A percentile compares a stretch with the other conserved stretches of the same genome.
These are phyloP conservation scores for Candida saitoana DNA, from an alignment of 805 yeast species.

Conservation along the genomic window DNA sequence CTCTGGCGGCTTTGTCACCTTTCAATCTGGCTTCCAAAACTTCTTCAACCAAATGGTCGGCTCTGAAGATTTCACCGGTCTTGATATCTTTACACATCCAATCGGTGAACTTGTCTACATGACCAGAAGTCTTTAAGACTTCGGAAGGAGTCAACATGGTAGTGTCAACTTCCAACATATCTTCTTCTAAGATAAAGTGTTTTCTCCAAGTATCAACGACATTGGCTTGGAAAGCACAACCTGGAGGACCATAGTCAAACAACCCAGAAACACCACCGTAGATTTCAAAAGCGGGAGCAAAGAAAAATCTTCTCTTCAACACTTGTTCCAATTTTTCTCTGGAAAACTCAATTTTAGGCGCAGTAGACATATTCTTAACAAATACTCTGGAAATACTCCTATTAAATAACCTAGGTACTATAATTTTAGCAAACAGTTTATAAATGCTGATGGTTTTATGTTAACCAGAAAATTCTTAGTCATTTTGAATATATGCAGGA, in stretches of 20 bases:
- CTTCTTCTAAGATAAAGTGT: slow-evolving; percentile 95
- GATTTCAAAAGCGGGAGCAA: slow-evolving; percentile 94
- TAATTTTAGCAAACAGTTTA: slow-evolving; percentile 3
- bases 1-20: slow-evolving; percentile 97
- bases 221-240: slow-evolving; percentile 97
- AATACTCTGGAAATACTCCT: slow-evolving; percentile 8
- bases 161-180: slow-evolving; percentile 97
- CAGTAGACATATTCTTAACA: slow-evolving; percentile 22
- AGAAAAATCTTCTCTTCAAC: slow-evolving; percentile 92
- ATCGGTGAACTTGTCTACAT: slow-evolving; percentile 97
- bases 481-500: neutral
- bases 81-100: slow-evolving; percentile 97
- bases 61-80: slow-evolving; percentile 97
- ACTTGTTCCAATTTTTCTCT: slow-evolving; percentile 90
- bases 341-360: slow-evolving; percentile 46
- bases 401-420: slow-evolving; percentile 7
- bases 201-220: slow-evolving; percentile 94
- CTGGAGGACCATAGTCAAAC: slow-evolving; percentile 99
- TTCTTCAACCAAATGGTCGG: slow-evolving; percentile 97
- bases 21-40: slow-evolving; percentile 93
- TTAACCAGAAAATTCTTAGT: neutral
- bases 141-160: slow-evolving; percentile 98
- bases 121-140: slow-evolving; percentile 97
- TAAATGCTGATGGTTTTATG: neutral
- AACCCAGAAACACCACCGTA: slow-evolving; percentile 98